Conservation (phyloP, 176 grass and related monocot species). For the Ananas comosus region DNA sequence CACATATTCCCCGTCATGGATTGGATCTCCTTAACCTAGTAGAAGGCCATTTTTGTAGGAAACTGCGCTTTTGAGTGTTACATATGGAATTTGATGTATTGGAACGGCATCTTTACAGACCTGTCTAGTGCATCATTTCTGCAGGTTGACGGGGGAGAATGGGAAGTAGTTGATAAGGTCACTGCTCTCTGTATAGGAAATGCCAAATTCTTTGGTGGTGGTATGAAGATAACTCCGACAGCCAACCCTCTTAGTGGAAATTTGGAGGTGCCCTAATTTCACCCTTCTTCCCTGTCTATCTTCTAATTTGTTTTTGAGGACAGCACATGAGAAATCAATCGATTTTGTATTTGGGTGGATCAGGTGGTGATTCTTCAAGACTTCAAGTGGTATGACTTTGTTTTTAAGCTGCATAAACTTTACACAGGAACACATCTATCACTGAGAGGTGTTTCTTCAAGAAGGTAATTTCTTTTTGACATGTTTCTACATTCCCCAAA, state of each 20-base stretch:
- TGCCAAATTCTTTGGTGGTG: constrained; percentile 86
- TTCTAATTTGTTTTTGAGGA: constrained; percentile 13
- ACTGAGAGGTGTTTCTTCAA: constrained; percentile 53
- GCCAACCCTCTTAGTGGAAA: constrained; percentile 62
- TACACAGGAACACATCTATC: constrained; percentile 73
- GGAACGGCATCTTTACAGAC: constrained; percentile 3
- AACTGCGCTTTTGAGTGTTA: too few species aligned
- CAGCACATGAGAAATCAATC: background rate
- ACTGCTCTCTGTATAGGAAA: constrained; percentile 89
- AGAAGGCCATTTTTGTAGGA: too few species aligned
- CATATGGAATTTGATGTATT: constrained; percentile 1
- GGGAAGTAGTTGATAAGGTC: constrained; percentile 60
- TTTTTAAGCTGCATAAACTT: constrained; percentile 77
- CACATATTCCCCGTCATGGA: too few species aligned
- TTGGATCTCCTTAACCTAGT: too few species aligned
- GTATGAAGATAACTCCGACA: constrained; percentile 90
- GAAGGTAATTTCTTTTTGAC: constrained; percentile 38
- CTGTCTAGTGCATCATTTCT: constrained; percentile 2
- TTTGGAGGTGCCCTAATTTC: constrained; percentile 49
- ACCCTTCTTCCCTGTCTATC: background rate
- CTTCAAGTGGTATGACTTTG: constrained; percentile 88
- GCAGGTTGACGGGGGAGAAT: constrained; percentile 75
- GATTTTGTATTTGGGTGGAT: background rate
- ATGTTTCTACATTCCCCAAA: background rate
- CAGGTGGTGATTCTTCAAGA: constrained; percentile 84